A percentile compares a stretch with the other conserved stretches of the same genome.
Conservation (phyloP, 2,329 filamentous ascomycete genomes). For the Sarocladium oryzae region DNA sequence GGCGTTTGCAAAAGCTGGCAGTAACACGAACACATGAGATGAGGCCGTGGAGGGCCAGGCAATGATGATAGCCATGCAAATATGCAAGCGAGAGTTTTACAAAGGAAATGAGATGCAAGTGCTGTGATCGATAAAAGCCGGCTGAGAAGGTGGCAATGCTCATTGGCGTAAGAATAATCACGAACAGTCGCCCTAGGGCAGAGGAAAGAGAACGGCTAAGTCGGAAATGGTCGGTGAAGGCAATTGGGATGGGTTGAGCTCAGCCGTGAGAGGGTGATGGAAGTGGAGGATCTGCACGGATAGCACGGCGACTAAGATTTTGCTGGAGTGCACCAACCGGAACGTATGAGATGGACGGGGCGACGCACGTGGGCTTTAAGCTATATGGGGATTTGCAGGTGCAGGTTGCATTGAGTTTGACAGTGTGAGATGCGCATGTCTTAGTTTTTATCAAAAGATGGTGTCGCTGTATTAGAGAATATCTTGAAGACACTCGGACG, state of each 20-base stretch:
- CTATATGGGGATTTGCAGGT: too few species aligned
- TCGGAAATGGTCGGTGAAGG: not conserved
- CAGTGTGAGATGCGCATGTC: too few species aligned
- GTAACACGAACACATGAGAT: not conserved
- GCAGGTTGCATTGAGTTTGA: too few species aligned
- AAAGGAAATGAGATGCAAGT: not conserved
- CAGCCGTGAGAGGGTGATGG: not conserved
- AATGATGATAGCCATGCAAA: not conserved
- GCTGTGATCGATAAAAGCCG: too few species aligned
- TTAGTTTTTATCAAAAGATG: not conserved
- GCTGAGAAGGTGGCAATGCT: too few species aligned
- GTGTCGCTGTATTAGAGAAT: too few species aligned
- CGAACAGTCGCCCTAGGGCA: too few species aligned
- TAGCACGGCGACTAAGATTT: constrained; percentile 1
- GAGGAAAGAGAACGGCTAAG: not conserved
- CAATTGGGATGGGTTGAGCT: not conserved
- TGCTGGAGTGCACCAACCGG: not conserved
- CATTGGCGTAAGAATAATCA: too few species aligned
- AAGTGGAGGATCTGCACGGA: not conserved
- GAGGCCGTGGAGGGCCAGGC: not conserved
- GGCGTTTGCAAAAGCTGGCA: constrained; percentile 6
- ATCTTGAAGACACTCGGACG: too few species aligned
- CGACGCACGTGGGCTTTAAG: not conserved
- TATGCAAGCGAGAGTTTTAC: not conserved
- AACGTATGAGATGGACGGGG: not conserved